Evolutionary conservation across 345 rosid genomes (phyloP).

Genomic region (Rubroshorea leprosula): DNA sequence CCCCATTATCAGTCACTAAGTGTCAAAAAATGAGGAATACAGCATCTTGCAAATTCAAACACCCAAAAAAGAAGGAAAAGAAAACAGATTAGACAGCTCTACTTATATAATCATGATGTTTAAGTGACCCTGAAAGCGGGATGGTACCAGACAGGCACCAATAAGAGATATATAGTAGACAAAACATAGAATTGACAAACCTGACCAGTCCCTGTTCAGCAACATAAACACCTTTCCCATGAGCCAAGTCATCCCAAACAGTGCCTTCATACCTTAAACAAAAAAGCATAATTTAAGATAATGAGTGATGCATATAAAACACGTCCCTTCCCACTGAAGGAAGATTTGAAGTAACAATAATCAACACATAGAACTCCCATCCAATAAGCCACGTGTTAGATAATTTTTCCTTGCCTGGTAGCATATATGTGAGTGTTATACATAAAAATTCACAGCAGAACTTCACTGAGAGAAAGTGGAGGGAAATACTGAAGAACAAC

Average conservation of each 20-base stretch:
- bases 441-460: too few species aligned
- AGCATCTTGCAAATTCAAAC: background rate
- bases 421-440: too few species aligned
- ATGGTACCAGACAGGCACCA: background rate
- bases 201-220: conserved; percentile 81
- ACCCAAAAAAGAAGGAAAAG: background rate
- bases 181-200: conserved; percentile 26
- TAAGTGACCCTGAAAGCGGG: too few species aligned
- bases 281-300: conserved; percentile 8
- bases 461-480: background rate
- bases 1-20: too few species aligned
- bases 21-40: too few species aligned
- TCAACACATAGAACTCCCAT: too few species aligned
- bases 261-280: conserved; percentile 83
- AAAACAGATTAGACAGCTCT: background rate
- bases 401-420: too few species aligned
- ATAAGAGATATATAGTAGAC: conserved; percentile 2
- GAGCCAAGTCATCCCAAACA: conserved; percentile 94
- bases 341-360: too few species aligned
- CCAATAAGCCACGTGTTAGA: background rate
- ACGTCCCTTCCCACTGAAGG: too few species aligned
- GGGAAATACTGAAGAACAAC: background rate
- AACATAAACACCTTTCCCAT: conserved; percentile 88
- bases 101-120: too few species aligned
- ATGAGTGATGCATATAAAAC: background rate